These are phyloP conservation scores for Oxalis stricta DNA, from an alignment of 441 rosid genomes.

Conservation along the genomic window DNA sequence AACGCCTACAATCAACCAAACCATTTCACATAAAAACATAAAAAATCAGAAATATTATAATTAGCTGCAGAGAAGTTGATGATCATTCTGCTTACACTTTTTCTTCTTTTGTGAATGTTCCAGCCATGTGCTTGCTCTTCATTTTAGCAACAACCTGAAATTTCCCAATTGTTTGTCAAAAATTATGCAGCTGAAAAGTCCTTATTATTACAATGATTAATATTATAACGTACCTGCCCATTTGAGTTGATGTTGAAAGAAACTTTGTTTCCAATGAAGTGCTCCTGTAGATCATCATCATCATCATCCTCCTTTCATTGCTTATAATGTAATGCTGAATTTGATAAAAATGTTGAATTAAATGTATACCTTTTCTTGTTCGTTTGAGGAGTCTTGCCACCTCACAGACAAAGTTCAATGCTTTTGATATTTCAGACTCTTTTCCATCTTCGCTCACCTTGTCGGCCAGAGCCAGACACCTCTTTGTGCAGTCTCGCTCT, in stretches of 20 bases:
- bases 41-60: too few species aligned
- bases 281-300: constrained; percentile 51
- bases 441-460: constrained; percentile 34
- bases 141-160: constrained; percentile 70
- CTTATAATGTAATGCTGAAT: too few species aligned
- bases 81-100: constrained; percentile 50
- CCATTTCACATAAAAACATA: too few species aligned
- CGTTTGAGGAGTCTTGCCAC: constrained; percentile 89
- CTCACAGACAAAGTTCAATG: constrained; percentile 47
- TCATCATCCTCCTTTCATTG: too few species aligned
- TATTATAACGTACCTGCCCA: constrained; percentile 94
- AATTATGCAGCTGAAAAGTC: too few species aligned
- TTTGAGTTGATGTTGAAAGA: constrained; percentile 64
- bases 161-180: background rate
- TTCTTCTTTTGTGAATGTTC: constrained; percentile 82
- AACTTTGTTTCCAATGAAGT: constrained; percentile 86
- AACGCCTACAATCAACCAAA: constrained; percentile 39
- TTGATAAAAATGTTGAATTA: too few species aligned
- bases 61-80: too few species aligned
- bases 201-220: too few species aligned
- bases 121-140: constrained; percentile 91
- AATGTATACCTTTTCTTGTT: constrained; percentile 72
- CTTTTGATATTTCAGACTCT: constrained; percentile 33
- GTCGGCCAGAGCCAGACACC: constrained; percentile 26
- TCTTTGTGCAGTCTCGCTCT: constrained; percentile 66